Base-by-base conservation (phyloP, 352 stramenopile genomes). In the Phytophthora cryptogea region DNA sequence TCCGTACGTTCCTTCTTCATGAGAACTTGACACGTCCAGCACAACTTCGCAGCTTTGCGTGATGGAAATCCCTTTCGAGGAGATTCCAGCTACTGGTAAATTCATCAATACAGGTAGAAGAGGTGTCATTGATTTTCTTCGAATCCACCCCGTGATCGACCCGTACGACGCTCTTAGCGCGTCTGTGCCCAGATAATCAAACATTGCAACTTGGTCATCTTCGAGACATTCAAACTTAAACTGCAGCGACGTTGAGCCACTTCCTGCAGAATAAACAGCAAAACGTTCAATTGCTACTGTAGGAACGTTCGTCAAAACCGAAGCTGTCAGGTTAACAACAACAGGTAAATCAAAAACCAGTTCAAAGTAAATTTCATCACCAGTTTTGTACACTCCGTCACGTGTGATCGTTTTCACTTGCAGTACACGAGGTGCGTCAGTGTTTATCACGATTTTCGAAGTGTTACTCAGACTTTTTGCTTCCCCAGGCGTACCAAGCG, bases 21-120 rank as follows among this genome's bases (percentile, higher is more conserved):
- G 77, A 0, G 67, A 60, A 2, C 67, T 85, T 5, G 56, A 67
- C 3, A 92, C 67, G 8, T 56, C 28, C 1, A 36, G 40, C 8
- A 89, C 58, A 11, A 37, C 58, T 23, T 66, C 73, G n/a, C 77
- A 80, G 0, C 16, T 35, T 52, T 89, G 83, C 9, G 84, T 49
- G 20, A 92, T 89, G 0, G 70, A 55, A 17, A 94, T 86, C 4
- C 51, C 69, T 48, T 89, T 91, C 0, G 77, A 79, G 5, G 67
- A 68, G 1, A 91, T 36, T 0, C 78, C 74, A 28, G 35, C 37
- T 1, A 37, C 17, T 16, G 82, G 79, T 27, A 91, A 57, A 27
- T 66, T 42, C 5, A 91, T 46, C 2, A 74, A 7, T n/a, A 74
- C 78, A 5, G 75, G 55, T 2, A 86, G 13, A 26, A 88, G 39